These are phyloP conservation scores for Sistotremastrum niveocremeum DNA, from an alignment of 768 basidiomycete genomes.

Conservation along the genomic window DNA sequence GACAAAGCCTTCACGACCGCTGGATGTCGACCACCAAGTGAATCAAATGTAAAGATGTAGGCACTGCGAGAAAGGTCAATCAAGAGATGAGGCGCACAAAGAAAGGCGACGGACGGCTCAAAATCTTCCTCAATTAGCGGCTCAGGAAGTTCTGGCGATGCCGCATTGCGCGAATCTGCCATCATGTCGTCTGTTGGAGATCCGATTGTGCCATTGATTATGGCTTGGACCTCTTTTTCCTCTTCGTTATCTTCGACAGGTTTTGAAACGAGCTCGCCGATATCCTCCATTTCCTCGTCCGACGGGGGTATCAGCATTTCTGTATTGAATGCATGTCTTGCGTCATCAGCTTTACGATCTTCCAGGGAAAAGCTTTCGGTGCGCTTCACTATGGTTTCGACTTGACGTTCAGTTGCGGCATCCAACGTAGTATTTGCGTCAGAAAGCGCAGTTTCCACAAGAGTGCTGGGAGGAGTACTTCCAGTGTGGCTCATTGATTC, in stretches of 20 bases:
- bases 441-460: too few relatives aligned
- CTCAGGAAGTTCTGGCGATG: too few relatives aligned
- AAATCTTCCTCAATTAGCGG: slow-evolving; percentile 13
- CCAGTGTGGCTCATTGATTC: too few relatives aligned
- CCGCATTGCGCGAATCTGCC: not conserved
- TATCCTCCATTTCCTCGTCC: not conserved
- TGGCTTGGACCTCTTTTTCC: not conserved
- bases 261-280: not conserved
- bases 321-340: too few relatives aligned
- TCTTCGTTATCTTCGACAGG: not conserved
- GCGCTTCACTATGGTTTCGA: too few relatives aligned
- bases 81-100: not conserved
- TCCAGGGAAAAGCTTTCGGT: too few relatives aligned
- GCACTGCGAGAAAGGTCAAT: slow-evolving; percentile 31
- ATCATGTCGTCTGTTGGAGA: not conserved
- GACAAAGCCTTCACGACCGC: slow-evolving; percentile 47
- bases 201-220: not conserved
- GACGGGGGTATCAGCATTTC: too few relatives aligned
- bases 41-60: slow-evolving; percentile 82
- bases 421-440: too few relatives aligned
- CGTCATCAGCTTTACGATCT: too few relatives aligned
- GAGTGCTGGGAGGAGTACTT: too few relatives aligned
- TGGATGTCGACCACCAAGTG: slow-evolving; percentile 62
- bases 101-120: not conserved
- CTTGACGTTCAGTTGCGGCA: too few relatives aligned